Conservation (phyloP, 768 basidiomycete genomes). For the Mycena indigotica region DNA sequence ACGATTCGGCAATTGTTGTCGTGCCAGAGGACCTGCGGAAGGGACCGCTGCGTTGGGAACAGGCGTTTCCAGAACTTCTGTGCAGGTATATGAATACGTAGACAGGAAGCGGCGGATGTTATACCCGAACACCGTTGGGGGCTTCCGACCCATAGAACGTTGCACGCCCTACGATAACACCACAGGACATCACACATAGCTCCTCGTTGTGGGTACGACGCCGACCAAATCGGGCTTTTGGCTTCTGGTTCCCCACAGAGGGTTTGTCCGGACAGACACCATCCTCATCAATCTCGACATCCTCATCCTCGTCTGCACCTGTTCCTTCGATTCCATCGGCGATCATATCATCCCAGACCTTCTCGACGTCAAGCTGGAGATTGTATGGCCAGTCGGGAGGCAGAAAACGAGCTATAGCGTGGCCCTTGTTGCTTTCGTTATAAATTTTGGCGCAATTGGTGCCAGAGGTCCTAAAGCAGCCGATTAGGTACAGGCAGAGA, state of each 20-base stretch:
- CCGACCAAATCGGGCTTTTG: constrained; percentile 20
- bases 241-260: constrained; percentile 13
- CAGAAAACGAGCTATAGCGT: too few species aligned
- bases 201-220: constrained; percentile 30
- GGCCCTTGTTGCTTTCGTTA: too few species aligned
- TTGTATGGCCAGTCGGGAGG: too few species aligned
- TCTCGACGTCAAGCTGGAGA: constrained; percentile 20
- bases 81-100: background rate
- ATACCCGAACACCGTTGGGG: too few species aligned
- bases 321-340: constrained; percentile 20
- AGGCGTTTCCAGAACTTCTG: constrained; percentile 27
- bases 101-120: too few species aligned
- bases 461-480: constrained; percentile 27
- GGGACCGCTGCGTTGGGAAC: constrained; percentile 27
- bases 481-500: too few species aligned
- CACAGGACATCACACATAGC: constrained; percentile 27
- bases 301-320: constrained; percentile 20
- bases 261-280: too few species aligned
- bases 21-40: constrained; percentile 26
- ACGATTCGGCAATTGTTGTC: too few species aligned
- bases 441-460: constrained; percentile 27
- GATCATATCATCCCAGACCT: constrained; percentile 30
- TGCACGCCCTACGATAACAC: constrained; percentile 22
- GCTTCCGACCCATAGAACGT: constrained; percentile 30
- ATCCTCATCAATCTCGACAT: too few species aligned